A percentile compares a stretch with the other conserved stretches of the same genome.
phyloP scores from a whole-genome alignment of 148 eudicot genomes.

The Diospyros kaki region DNA sequence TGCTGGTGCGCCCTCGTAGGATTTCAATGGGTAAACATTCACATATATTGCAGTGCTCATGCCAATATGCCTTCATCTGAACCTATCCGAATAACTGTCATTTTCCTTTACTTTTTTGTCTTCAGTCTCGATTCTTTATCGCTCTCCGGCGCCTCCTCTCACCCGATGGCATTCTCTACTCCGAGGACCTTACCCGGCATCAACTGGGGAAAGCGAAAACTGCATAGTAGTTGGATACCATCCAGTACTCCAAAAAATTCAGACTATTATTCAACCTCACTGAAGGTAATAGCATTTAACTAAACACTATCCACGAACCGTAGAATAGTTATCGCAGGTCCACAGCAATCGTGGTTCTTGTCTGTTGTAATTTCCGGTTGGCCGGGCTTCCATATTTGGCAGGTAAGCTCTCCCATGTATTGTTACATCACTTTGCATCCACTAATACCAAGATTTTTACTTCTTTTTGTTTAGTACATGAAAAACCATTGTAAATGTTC shows the following conservation, averaged over 20 bases:
- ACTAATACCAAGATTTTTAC: too few relatives aligned
- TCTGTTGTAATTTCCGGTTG: too few relatives aligned
- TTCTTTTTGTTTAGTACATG: too few relatives aligned
- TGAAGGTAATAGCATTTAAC: too few relatives aligned
- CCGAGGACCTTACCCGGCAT: constrained; percentile 44
- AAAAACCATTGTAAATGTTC: too few relatives aligned
- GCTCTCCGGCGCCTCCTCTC: constrained; percentile 62
- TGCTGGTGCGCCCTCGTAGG: constrained; percentile 73
- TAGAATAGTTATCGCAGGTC: too few relatives aligned
- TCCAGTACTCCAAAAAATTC: neutral
- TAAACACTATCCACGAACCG: too few relatives aligned
- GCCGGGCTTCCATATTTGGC: too few relatives aligned
- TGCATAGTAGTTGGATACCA: constrained; percentile 26
- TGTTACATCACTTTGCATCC: too few relatives aligned
- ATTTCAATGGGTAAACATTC: constrained; percentile 59
- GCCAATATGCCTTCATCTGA: neutral
- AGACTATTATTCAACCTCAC: too few relatives aligned
- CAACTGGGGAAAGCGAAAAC: constrained; percentile 41
- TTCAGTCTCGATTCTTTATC: constrained; percentile 60
- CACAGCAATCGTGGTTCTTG: too few relatives aligned
- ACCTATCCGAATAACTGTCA: neutral
- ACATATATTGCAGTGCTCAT: neutral
- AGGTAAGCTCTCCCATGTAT: too few relatives aligned
- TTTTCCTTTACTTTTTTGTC: neutral
- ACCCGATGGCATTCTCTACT: constrained; percentile 58